Evolutionary conservation across 1,139 yeast genomes (phyloP).

Genomic region (Yamadazyma taylorii): DNA sequence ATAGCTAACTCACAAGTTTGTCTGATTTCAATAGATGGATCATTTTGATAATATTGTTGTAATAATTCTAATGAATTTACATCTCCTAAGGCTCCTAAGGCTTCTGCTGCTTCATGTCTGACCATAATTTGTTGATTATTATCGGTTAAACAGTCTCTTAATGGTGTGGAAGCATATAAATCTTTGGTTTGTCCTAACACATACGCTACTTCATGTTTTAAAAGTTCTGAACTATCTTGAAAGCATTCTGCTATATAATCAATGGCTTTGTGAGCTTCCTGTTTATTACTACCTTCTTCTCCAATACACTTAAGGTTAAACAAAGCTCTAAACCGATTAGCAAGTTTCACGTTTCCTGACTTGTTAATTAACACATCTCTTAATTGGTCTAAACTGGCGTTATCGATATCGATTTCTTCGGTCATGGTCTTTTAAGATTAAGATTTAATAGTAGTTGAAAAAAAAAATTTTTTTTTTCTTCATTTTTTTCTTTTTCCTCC

Average conservation of each 20-base stretch:
- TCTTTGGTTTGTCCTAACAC: conserved; percentile 97
- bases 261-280: conserved; percentile 61
- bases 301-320: conserved; percentile 89
- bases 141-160: conserved; percentile 71
- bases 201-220: conserved; percentile 97
- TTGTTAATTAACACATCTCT: conserved; percentile 69
- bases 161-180: conserved; percentile 68
- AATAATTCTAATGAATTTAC: conserved; percentile 68
- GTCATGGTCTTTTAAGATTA: conserved; percentile 20
- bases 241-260: conserved; percentile 83
- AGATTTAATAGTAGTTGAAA: conserved; percentile 1
- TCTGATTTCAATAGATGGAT: conserved; percentile 84
- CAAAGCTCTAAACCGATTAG: conserved; percentile 88
- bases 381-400: conserved; percentile 61
- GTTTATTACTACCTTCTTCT: conserved; percentile 52
- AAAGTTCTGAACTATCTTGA: conserved; percentile 79
- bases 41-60: conserved; percentile 61
- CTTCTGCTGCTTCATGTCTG: conserved; percentile 99
- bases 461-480: not conserved
- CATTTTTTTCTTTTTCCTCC: too few species aligned
- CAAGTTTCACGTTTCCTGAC: conserved; percentile 67
- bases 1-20: conserved; percentile 98
- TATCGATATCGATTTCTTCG: conserved; percentile 43
- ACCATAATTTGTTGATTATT: conserved; percentile 87
- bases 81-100: conserved; percentile 94